phyloP scores from a whole-genome alignment of 2,329 filamentous ascomycete genomes.

The Alternaria brassicae region DNA sequence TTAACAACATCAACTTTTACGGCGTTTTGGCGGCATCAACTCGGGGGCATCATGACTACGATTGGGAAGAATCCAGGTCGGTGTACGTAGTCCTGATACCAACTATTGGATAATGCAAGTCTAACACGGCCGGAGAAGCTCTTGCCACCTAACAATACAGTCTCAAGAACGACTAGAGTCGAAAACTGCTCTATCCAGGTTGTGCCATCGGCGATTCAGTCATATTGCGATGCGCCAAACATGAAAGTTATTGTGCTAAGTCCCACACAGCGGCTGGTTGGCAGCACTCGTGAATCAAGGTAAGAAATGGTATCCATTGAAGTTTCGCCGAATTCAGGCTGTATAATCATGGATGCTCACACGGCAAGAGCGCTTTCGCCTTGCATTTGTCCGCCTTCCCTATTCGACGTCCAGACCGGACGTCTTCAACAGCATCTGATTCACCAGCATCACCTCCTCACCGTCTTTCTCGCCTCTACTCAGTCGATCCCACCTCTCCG shows the following conservation, averaged over 20 bases:
- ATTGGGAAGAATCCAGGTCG: neutral
- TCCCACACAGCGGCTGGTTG: neutral
- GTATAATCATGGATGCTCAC: neutral
- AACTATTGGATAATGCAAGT: slow-evolving; percentile 19
- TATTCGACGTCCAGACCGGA: slow-evolving; percentile 5
- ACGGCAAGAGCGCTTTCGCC: neutral
- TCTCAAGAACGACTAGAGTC: neutral
- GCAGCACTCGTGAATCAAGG: neutral
- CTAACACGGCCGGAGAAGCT: slow-evolving; percentile 18
- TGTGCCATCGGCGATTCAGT: neutral
- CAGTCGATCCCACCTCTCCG: neutral
- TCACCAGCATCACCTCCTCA: slow-evolving; percentile 2
- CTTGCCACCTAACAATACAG: neutral
- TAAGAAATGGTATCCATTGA: neutral
- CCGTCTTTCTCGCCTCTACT: slow-evolving; percentile 15
- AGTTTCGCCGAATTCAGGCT: neutral
- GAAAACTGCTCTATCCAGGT: neutral
- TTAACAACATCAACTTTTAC: neutral
- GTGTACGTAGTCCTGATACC: slow-evolving; percentile 34
- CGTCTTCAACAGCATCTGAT: slow-evolving; percentile 4
- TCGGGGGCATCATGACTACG: neutral
- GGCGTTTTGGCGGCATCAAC: slow-evolving; percentile 24
- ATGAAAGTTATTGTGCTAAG: neutral
- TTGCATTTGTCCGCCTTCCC: slow-evolving; percentile 5
- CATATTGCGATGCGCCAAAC: neutral